Evolutionary conservation across 169 alveolate genomes (phyloP).

Genomic region (Cryptosporidium canis): DNA sequence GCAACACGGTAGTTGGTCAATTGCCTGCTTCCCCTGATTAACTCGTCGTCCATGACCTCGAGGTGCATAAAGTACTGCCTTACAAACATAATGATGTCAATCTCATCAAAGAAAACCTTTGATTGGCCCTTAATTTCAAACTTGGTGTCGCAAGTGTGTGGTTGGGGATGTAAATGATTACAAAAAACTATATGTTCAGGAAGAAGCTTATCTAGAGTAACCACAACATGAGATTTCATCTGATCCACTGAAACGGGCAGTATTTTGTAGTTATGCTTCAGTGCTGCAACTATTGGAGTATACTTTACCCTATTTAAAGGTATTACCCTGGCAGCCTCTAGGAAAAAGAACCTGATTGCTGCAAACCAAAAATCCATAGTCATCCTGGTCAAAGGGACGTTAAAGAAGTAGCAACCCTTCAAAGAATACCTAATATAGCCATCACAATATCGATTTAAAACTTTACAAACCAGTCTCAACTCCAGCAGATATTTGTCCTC

Average conservation of each 20-base stretch:
- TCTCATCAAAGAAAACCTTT: conserved; percentile 67
- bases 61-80: conserved; percentile 38
- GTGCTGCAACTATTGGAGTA: conserved; percentile 64
- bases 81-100: conserved; percentile 36
- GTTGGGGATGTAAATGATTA: conserved; percentile 64
- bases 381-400: conserved; percentile 32
- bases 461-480: conserved; percentile 33
- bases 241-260: conserved; percentile 62
- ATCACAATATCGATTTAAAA: conserved; percentile 33
- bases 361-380: conserved; percentile 71
- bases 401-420: conserved; percentile 49
- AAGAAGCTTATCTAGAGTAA: conserved; percentile 41
- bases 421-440: conserved; percentile 41
- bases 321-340: conserved; percentile 48
- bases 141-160: conserved; percentile 59
- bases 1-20: conserved; percentile 50
- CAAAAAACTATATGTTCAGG: conserved; percentile 70
- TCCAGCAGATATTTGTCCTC: conserved; percentile 36
- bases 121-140: conserved; percentile 66
- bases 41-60: conserved; percentile 52
- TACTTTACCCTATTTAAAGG: conserved; percentile 42
- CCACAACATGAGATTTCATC: conserved; percentile 62
- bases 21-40: conserved; percentile 59
- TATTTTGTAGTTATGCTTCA: conserved; percentile 53
- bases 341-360: conserved; percentile 37